phyloP scores from a whole-genome alignment of 305 asterid genomes.

The Fraxinus nigra region DNA sequence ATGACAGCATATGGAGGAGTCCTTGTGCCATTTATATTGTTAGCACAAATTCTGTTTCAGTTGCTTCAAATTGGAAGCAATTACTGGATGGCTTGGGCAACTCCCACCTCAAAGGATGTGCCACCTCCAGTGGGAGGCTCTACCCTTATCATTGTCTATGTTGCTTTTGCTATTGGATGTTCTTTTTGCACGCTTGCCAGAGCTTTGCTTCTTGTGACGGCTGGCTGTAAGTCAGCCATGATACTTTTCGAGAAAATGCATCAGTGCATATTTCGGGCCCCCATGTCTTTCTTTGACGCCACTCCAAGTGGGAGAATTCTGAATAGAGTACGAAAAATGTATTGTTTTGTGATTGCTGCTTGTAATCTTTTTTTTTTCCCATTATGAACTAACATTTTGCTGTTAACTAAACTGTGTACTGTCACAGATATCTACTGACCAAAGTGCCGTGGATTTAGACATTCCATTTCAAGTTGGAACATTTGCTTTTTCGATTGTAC shows the following conservation, averaged over 20 bases:
- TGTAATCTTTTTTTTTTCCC: background rate
- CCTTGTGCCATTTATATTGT: constrained; percentile 62
- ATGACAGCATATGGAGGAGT: constrained; percentile 70
- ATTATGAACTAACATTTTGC: background rate
- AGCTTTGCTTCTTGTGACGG: constrained; percentile 45
- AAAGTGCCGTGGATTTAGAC: constrained; percentile 59
- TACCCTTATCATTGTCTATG: constrained; percentile 66
- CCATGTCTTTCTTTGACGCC: constrained; percentile 92
- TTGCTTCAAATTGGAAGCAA: constrained; percentile 79
- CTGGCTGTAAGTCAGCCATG: constrained; percentile 61
- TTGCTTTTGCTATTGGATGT: constrained; percentile 55
- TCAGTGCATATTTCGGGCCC: constrained; percentile 68
- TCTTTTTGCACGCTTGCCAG: constrained; percentile 57
- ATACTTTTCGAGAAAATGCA: constrained; percentile 68
- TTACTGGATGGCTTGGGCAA: constrained; percentile 98
- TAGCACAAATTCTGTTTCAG: constrained; percentile 58
- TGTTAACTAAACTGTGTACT: constrained; percentile 4
- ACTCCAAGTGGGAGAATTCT: constrained; percentile 91
- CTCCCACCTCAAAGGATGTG: constrained; percentile 63
- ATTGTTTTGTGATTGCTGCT: background rate
- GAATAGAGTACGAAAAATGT: constrained; percentile 53
- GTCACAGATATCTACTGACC: constrained; percentile 81
- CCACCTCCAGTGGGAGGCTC: constrained; percentile 50
- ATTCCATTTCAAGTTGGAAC: constrained; percentile 45
- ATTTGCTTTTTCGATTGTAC: constrained; percentile 56